Percentiles rank a stretch among this genome's conserved stretches.
Conservation (phyloP, 306 rosid species). For the Leucaena leucocephala region DNA sequence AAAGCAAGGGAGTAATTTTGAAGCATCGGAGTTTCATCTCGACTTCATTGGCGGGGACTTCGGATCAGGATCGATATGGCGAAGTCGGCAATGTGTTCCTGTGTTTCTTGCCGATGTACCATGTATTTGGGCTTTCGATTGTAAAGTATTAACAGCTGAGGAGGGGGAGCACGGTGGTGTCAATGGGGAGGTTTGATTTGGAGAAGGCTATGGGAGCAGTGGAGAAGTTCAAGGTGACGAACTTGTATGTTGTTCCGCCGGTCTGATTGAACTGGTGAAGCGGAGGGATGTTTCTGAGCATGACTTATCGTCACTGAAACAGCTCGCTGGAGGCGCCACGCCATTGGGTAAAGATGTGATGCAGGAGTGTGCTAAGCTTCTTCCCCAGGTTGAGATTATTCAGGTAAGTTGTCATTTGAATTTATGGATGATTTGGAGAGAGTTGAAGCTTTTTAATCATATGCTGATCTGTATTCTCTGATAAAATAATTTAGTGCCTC, state of each 20-base stretch:
- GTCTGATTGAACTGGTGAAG: slow-evolving; percentile 44
- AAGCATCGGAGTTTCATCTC: slow-evolving; percentile 56
- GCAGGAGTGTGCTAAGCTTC: slow-evolving; percentile 39
- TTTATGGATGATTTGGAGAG: background rate
- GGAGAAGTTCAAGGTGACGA: slow-evolving; percentile 44
- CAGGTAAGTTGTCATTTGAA: slow-evolving; percentile 34
- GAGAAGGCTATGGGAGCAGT: slow-evolving; percentile 43
- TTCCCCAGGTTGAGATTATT: slow-evolving; percentile 35
- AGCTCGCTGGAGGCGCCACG: slow-evolving; percentile 42
- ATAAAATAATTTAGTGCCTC: too few relatives aligned
- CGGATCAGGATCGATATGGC: slow-evolving; percentile 41
- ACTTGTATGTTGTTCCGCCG: slow-evolving; percentile 48
- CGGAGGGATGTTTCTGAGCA: slow-evolving; percentile 28
- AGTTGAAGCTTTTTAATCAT: background rate
- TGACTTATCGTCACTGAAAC: slow-evolving; percentile 47
- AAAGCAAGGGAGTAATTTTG: slow-evolving; percentile 54
- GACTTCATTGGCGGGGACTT: slow-evolving; percentile 34
- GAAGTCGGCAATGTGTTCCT: slow-evolving; percentile 45
- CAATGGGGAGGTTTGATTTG: slow-evolving; percentile 40
- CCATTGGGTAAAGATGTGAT: slow-evolving; percentile 51
- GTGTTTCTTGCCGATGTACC: slow-evolving; percentile 54
- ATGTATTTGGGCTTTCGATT: slow-evolving; percentile 43
- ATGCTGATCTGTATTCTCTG: background rate
- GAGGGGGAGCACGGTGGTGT: slow-evolving; percentile 51
- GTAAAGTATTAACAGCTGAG: slow-evolving; percentile 43